phyloP scores from a whole-genome alignment of 1,284 basidiomycete genomes.

The Abortiporus biennis region DNA sequence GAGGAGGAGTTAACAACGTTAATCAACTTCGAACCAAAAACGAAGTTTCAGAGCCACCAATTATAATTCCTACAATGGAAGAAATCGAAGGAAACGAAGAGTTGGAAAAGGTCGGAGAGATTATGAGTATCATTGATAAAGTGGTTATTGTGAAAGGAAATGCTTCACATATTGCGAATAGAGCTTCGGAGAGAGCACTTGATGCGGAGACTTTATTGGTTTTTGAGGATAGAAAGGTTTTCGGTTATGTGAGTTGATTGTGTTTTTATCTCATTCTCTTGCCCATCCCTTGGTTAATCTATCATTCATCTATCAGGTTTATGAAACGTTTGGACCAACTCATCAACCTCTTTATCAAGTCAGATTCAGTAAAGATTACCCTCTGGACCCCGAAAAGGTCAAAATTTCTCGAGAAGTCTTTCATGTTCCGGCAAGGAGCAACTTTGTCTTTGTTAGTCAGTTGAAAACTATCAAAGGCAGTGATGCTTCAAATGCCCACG shows the following conservation, averaged over 20 bases:
- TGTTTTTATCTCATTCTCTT: background rate
- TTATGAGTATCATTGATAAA: conserved; percentile 66
- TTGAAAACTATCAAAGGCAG: conserved; percentile 70
- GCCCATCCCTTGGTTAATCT: background rate
- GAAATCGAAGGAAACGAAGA: conserved; percentile 51
- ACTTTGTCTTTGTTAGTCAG: conserved; percentile 70
- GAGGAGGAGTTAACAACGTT: conserved; percentile 29
- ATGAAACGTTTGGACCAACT: conserved; percentile 89
- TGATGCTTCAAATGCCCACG: conserved; percentile 88
- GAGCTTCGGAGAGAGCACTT: conserved; percentile 53
- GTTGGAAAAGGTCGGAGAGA: conserved; percentile 68
- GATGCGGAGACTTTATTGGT: conserved; percentile 86
- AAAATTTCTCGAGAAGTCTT: conserved; percentile 56
- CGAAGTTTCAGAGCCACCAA: conserved; percentile 45
- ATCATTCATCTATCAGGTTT: conserved; percentile 45
- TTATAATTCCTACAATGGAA: conserved; percentile 50
- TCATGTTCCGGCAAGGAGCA: conserved; percentile 72
- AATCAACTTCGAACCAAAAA: conserved; percentile 58
- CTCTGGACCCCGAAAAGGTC: conserved; percentile 50
- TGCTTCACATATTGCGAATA: conserved; percentile 33
- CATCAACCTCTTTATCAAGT: conserved; percentile 81
- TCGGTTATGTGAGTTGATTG: conserved; percentile 66
- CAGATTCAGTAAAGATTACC: conserved; percentile 54
- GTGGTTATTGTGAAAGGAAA: conserved; percentile 66
- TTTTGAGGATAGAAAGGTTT: conserved; percentile 75